phyloP scores from a whole-genome alignment of 352 stramenopile genomes.

The Aphanomyces cochlioides region DNA sequence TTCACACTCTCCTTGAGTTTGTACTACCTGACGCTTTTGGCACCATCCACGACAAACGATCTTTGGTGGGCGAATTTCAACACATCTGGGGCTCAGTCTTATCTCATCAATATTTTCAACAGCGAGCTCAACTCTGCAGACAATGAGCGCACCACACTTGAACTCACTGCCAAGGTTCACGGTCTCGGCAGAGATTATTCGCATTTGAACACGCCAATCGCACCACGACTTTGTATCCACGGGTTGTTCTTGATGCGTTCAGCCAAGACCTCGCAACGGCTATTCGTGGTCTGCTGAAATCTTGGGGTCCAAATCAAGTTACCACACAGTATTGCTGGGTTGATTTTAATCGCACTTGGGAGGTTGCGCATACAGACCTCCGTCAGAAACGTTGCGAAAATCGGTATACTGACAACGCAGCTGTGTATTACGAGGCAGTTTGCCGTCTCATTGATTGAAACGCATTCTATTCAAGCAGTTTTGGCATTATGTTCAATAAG shows the following conservation, averaged over 20 bases:
- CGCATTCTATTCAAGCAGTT: too few species aligned
- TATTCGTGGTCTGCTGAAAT: neutral
- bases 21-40: neutral
- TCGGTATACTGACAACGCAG: neutral
- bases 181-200: neutral
- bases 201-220: neutral
- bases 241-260: neutral
- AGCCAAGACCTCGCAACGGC: neutral
- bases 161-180: neutral
- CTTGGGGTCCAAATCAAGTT: neutral
- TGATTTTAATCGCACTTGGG: conserved; percentile 3
- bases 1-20: neutral
- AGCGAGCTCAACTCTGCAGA: neutral
- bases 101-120: neutral
- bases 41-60: conserved; percentile 7
- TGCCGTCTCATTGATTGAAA: too few species aligned
- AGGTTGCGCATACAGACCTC: conserved; percentile 2
- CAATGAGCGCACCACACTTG: neutral
- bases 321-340: conserved; percentile 20
- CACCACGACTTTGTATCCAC: neutral
- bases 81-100: neutral
- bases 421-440: too few species aligned
- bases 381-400: conserved; percentile 1
- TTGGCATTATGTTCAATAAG: too few species aligned
- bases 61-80: conserved; percentile 5